Conservation (phyloP, 306 rosid species). For the Canavalia gladiata region DNA sequence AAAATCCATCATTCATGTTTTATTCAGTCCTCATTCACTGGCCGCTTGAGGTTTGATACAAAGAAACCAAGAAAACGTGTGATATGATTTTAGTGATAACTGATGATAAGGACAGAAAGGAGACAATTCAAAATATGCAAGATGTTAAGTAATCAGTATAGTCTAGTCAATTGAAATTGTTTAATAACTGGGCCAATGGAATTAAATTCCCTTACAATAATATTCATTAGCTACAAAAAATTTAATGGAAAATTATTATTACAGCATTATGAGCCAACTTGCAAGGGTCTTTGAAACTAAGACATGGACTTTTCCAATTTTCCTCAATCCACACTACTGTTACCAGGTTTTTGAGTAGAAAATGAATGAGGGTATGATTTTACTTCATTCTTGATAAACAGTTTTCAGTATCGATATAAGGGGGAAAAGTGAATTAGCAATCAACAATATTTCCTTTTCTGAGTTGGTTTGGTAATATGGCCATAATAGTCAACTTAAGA, state of each 20-base stretch:
- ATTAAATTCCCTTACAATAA: not conserved
- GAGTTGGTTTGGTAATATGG: not conserved
- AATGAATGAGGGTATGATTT: not conserved
- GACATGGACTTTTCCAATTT: not conserved
- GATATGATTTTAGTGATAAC: not conserved
- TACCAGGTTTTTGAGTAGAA: not conserved
- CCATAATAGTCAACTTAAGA: not conserved
- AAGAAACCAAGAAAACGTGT: not conserved
- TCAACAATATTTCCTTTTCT: conserved; percentile 2
- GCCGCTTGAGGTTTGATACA: not conserved
- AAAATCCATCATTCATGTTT: no score
- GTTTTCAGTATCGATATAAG: not conserved
- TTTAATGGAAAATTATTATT: not conserved
- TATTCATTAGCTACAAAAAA: not conserved
- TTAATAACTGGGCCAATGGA: not conserved
- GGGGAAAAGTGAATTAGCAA: not conserved
- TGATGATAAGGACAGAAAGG: not conserved
- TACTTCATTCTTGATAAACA: not conserved
- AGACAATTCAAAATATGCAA: not conserved
- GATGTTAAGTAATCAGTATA: not conserved
- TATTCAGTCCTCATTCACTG: no score
- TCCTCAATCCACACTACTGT: not conserved
- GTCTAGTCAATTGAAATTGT: not conserved
- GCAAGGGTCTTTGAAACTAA: not conserved
- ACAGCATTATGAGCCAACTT: not conserved